A percentile compares a stretch with the other conserved stretches of the same genome.
Conservation (phyloP, 2,329 filamentous ascomycete species). For the Diplodia corticola region DNA sequence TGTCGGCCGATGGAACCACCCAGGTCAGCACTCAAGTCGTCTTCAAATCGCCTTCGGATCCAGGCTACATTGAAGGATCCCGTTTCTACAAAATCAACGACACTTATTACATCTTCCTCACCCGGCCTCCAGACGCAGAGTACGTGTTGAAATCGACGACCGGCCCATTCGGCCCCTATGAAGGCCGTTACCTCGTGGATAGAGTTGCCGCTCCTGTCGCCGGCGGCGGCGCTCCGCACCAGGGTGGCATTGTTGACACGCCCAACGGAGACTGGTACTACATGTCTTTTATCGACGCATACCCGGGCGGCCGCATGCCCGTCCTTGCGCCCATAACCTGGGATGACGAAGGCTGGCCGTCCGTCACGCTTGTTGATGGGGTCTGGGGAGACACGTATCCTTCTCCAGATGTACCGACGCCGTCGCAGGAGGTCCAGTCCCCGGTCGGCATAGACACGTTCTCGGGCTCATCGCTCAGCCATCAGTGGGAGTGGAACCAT, state of each 20-base stretch:
- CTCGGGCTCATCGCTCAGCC: slow-evolving; percentile 42
- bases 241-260: slow-evolving; percentile 58
- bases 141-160: slow-evolving; percentile 53
- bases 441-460: slow-evolving; percentile 50
- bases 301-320: slow-evolving; percentile 59
- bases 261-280: slow-evolving; percentile 59
- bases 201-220: slow-evolving; percentile 47
- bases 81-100: slow-evolving; percentile 61
- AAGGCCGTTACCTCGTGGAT: slow-evolving; percentile 47
- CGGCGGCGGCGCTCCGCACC: slow-evolving; percentile 52
- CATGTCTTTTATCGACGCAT: slow-evolving; percentile 58
- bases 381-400: slow-evolving; percentile 52
- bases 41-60: slow-evolving; percentile 40
- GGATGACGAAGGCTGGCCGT: slow-evolving; percentile 55
- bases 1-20: slow-evolving; percentile 51
- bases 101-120: slow-evolving; percentile 57
- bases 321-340: slow-evolving; percentile 58
- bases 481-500: slow-evolving; percentile 63
- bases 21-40: slow-evolving; percentile 50
- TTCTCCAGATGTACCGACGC: slow-evolving; percentile 34
- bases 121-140: slow-evolving; percentile 48
- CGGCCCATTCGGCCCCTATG: slow-evolving; percentile 55
- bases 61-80: slow-evolving; percentile 51
- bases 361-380: slow-evolving; percentile 45
- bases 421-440: slow-evolving; percentile 19